Conservation (phyloP, 1,284 basidiomycete genomes). For the Ceratobasidium sp. region DNA sequence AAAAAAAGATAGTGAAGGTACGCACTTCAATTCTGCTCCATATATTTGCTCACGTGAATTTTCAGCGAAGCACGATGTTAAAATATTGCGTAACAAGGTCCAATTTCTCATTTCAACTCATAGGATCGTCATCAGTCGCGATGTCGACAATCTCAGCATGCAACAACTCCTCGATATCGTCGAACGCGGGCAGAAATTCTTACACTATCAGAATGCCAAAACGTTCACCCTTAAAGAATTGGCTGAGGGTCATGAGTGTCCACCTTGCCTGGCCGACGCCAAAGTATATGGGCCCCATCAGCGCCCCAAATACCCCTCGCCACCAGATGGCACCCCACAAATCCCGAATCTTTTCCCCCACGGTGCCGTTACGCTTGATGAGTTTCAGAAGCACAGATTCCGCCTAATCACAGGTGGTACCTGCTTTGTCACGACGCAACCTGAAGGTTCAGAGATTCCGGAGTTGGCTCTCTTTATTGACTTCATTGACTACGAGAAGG, state of each 20-base stretch:
- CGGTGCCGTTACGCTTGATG: neutral
- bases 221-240: neutral
- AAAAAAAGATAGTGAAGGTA: too few species aligned
- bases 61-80: too few species aligned
- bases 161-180: neutral
- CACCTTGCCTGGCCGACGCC: neutral
- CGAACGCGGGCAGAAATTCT: neutral
- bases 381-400: neutral
- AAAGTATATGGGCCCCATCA: neutral
- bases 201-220: neutral
- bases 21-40: too few species aligned
- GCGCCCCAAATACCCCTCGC: neutral
- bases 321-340: neutral
- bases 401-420: neutral
- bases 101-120: too few species aligned
- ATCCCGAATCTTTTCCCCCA: neutral
- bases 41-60: too few species aligned
- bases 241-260: neutral
- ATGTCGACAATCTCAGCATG: neutral
- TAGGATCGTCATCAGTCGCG: neutral
- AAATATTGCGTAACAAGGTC: too few species aligned
- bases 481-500: neutral
- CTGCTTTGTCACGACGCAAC: neutral
- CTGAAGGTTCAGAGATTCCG: neutral
- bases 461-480: conserved; percentile 4